These are phyloP conservation scores for Neofusicoccum kwambonambiense DNA, from an alignment of 2,329 filamentous ascomycete genomes.

Conservation along the genomic window DNA sequence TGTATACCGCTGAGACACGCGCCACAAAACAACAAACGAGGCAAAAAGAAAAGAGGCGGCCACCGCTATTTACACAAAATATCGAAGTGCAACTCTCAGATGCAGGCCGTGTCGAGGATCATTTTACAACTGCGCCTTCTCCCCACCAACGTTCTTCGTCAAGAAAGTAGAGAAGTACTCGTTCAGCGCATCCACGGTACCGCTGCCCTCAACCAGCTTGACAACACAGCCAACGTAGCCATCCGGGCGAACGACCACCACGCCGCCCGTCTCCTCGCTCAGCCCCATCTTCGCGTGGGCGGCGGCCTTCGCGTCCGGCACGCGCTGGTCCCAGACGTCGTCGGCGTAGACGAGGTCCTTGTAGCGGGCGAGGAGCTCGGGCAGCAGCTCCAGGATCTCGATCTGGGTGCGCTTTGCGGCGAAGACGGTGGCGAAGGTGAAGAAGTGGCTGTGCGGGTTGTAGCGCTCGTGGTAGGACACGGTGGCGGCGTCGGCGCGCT, in stretches of 20 bases:
- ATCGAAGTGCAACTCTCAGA: too few species aligned
- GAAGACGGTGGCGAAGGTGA: constrained; percentile 75
- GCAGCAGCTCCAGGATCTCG: constrained; percentile 70
- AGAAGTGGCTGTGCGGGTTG: constrained; percentile 82
- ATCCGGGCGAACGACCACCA: constrained; percentile 83
- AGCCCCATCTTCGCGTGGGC: constrained; percentile 88
- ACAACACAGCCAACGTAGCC: constrained; percentile 81
- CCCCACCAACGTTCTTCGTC: constrained; percentile 55
- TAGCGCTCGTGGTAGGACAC: constrained; percentile 77
- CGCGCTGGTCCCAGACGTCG: constrained; percentile 70
- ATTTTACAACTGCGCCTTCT: constrained; percentile 27
- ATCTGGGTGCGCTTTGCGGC: constrained; percentile 66
- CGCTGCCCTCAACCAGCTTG: constrained; percentile 69
- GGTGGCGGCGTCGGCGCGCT: background rate
- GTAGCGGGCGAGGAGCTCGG: constrained; percentile 70
- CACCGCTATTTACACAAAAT: too few species aligned
- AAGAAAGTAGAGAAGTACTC: constrained; percentile 76
- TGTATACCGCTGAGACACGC: too few species aligned
- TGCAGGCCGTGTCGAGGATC: too few species aligned
- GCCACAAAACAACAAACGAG: too few species aligned
- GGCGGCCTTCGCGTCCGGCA: constrained; percentile 67
- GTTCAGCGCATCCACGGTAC: constrained; percentile 80
- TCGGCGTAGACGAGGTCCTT: constrained; percentile 83
- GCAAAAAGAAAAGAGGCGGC: too few species aligned
- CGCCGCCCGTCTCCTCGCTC: constrained; percentile 68